Conservation (phyloP, 352 stramenopile genomes). For the Globisporangium emineosum region DNA sequence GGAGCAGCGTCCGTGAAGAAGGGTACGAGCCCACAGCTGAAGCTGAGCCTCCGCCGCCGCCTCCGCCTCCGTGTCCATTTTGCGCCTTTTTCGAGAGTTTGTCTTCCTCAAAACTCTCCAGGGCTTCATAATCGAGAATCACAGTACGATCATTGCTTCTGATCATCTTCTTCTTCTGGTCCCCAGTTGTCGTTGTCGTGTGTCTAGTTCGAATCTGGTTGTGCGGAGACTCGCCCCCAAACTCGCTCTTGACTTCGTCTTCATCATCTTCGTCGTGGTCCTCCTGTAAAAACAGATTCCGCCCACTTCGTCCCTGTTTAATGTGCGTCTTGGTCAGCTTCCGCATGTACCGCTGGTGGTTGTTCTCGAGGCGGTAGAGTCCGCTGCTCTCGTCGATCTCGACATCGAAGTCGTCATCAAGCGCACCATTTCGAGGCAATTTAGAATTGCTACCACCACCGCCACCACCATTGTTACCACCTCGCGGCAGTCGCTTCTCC, state of each 20-base stretch:
- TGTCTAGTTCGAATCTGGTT: neutral
- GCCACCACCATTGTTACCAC: neutral
- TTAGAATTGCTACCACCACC: neutral
- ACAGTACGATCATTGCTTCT: neutral
- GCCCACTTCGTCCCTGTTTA: neutral
- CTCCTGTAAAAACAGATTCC: conserved; percentile 1
- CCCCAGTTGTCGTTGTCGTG: neutral
- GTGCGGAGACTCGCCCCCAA: no score
- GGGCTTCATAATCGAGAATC: neutral
- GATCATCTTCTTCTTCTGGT: neutral
- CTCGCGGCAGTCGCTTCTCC: conserved; percentile 27
- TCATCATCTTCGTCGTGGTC: neutral
- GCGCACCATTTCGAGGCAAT: neutral
- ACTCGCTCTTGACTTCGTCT: neutral
- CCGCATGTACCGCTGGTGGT: conserved; percentile 39
- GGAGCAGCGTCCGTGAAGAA: conserved; percentile 22
- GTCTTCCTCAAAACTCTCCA: conserved; percentile 13
- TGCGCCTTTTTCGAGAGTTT: conserved; percentile 2
- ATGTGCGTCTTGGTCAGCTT: conserved; percentile 25
- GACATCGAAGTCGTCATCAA: conserved; percentile 30
- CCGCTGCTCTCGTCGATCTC: conserved; percentile 51
- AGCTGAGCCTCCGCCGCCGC: neutral
- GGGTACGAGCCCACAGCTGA: conserved; percentile 20
- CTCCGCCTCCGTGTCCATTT: neutral
- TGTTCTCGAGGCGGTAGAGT: conserved; percentile 36